Evolutionary conservation across 192 early-diverging fungal genomes (phyloP).

Genomic region (Kickxella alabastrina): DNA sequence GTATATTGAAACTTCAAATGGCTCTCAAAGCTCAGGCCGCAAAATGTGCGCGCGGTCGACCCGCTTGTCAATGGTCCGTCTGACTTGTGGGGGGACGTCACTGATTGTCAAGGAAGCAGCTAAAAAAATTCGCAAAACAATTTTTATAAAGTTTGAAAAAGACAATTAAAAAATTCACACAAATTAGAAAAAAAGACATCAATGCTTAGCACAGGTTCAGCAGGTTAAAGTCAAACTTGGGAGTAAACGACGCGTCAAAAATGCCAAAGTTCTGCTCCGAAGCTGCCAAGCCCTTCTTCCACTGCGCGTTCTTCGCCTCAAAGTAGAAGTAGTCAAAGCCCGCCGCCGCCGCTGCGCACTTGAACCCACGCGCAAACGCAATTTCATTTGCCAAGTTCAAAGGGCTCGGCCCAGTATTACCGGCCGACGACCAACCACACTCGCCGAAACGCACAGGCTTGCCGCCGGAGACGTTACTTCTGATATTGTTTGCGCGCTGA

Average conservation of each 20-base stretch:
- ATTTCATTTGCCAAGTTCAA: constrained; percentile 30
- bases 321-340: constrained; percentile 49
- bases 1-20: too few relatives aligned
- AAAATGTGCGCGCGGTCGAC: too few relatives aligned
- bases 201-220: constrained; percentile 21
- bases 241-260: constrained; percentile 9
- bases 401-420: constrained; percentile 34
- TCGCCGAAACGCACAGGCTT: constrained; percentile 42
- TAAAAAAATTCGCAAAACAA: too few relatives aligned
- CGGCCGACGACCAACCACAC: constrained; percentile 42
- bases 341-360: constrained; percentile 22
- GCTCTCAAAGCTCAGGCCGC: too few relatives aligned
- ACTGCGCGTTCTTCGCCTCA: constrained; percentile 48
- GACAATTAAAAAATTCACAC: too few relatives aligned
- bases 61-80: too few relatives aligned
- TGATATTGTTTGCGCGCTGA: constrained; percentile 29
- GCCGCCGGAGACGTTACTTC: constrained; percentile 24
- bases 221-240: constrained; percentile 21
- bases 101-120: too few relatives aligned
- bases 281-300: constrained; percentile 21
- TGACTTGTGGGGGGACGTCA: too few relatives aligned
- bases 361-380: constrained; percentile 29
- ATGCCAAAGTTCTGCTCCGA: constrained; percentile 40
- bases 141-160: too few relatives aligned
- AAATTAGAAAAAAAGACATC: neutral